Base-by-base conservation (phyloP, 192 early-diverging fungal genomes). In the Umbelopsis isabellina region DNA sequence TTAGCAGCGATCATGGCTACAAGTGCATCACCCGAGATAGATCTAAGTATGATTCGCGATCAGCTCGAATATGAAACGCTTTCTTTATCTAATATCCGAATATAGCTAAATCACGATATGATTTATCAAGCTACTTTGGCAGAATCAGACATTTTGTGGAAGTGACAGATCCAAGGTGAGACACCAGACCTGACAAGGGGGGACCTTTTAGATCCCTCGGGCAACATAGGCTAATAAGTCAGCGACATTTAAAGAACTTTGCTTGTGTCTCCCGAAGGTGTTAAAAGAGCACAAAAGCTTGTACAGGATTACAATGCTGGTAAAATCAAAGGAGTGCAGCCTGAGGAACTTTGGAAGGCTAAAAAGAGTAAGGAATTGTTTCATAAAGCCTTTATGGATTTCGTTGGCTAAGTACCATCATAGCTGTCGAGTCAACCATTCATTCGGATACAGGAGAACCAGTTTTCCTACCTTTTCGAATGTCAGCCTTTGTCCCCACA, bases 401-500 rank as follows among this genome's bases (percentile, higher is more conserved):
- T 49, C 12, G 21, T 33, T 50, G 27, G 18, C 23, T 77, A 47
- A 20, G 4, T 2, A 16, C 23, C 20, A 41, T 3, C 20, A 8
- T 45, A 16, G 88, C 89, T 23, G 83, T 92, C 33, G 91, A 93
- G 61, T 89, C 89, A 23, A 93, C 90, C 7, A 78, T 92, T 70
- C 93, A 94, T 73, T 88, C 92, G 35, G 92, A 94, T 75, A 93
- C 92, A 3, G 91, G 91, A 66, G 90, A 92, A 46, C 87, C 89
- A 22, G 80, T 94, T 10, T 79, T 93, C 16, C 68, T 94, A 35
- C 93, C 92, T 33, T 94, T 94, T 76, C 78, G 93, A 30, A 95
- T 95, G 93, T 84, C 91, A 1, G 90, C 82, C 50, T 95, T 93
- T 77, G 91, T 92, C 21, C 93, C 93, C 4, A 93, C 93, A 4